Base-by-base conservation (phyloP, 116 monocot species). In the Trichopus zeylanicus region DNA sequence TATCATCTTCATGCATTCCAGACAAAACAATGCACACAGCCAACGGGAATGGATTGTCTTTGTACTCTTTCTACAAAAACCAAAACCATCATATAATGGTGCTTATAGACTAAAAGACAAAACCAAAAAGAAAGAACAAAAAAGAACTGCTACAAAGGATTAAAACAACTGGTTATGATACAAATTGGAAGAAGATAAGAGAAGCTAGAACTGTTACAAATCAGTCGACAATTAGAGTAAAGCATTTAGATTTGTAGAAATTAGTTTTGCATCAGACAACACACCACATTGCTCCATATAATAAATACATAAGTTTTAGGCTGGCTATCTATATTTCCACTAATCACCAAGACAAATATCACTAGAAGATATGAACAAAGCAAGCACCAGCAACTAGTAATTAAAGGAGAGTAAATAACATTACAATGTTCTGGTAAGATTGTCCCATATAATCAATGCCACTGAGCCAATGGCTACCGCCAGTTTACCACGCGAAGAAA, bases 1-100 rank as follows among this genome's bases (percentile, higher is more conserved):
- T 31, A 58, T 98, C 98, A 75, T 98, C 98, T 67, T 98, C 98
- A 70, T 98, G 91, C 68, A 82, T 74, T 24, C 98, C 98, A 10
- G 98, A 98, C 60, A 91, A 53, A 0, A 91, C 88, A 56, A 98
- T 78, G 48, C 79, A 81, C 0, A 73, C 66, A 15, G 91, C 98
- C 19, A 91, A 55, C 0, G 98, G 98, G 20, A 98, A 85, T 22
- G 30, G 69, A 51, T 78, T 78, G 11, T 66, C 32, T 26, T 51
- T 66, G 61, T 80, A 81, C 55, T 84, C 67, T 27, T 59, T 70
- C 87, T 84, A 56, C 23, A 29, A 65, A 27, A 82, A 21, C 9
- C n/a, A 58, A 46, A 31, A 13, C 2, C 12, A 22, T 23, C 24
- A 51, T 8, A 51, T 51, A 7, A 6, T 0, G 5, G 10, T 35